A percentile compares a stretch with the other conserved stretches of the same genome.
These are phyloP conservation scores for Blastocystis sp. DNA, from an alignment of 352 stramenopile species.

Conservation along the genomic window DNA sequence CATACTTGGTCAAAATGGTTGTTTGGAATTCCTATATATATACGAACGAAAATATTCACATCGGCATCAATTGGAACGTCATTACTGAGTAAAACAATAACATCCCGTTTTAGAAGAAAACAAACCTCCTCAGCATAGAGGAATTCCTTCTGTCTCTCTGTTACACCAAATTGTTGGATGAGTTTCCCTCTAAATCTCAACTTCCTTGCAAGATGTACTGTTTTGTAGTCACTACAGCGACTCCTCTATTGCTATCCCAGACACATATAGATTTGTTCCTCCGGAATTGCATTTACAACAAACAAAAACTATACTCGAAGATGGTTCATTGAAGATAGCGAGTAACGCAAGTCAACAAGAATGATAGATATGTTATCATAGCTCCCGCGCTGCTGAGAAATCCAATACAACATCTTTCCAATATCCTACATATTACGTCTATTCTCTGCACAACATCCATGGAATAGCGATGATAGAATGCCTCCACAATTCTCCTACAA, in stretches of 20 bases:
- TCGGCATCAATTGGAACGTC: neutral
- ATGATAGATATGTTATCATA: constrained; percentile 37
- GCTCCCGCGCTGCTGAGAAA: neutral
- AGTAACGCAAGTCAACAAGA: constrained; percentile 37
- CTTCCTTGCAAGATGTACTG: neutral
- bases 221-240: neutral
- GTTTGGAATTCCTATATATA: neutral
- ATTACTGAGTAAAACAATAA: neutral
- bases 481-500: constrained; percentile 6
- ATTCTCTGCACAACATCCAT: neutral
- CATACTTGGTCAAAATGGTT: neutral
- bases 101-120: neutral
- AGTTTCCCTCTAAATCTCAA: neutral
- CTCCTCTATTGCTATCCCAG: neutral
- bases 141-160: neutral
- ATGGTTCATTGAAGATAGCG: neutral
- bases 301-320: neutral
- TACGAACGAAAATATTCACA: neutral
- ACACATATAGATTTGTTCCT: neutral
- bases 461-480: neutral
- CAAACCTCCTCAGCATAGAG: constrained; percentile 32
- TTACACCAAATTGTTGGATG: constrained; percentile 20
- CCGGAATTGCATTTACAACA: neutral
- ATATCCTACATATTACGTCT: neutral
- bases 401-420: constrained; percentile 20